Conservation (phyloP, 306 rosid genomes). For the Acmispon strigosus region DNA sequence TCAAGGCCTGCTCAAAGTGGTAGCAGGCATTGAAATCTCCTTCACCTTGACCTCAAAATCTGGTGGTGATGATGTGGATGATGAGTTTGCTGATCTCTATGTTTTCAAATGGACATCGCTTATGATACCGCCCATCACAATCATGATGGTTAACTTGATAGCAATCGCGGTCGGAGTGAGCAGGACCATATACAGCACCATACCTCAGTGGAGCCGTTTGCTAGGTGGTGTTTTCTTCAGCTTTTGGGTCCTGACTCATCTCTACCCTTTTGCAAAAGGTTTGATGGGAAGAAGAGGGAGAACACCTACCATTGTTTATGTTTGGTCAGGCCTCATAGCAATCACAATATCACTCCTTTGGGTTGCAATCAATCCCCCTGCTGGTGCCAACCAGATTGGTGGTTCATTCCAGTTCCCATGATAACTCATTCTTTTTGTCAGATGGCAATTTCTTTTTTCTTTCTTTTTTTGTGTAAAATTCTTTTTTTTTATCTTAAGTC, state of each 20-base stretch:
- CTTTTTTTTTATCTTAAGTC: slow-evolving; percentile 8
- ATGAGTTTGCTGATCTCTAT: slow-evolving; percentile 85
- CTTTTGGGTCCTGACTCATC: slow-evolving; percentile 92
- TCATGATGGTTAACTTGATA: slow-evolving; percentile 83
- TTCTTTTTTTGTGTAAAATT: slow-evolving; percentile 12
- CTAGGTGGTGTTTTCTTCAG: slow-evolving; percentile 97
- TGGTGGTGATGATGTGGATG: slow-evolving; percentile 74
- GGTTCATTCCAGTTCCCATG: slow-evolving; percentile 89
- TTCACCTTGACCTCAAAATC: slow-evolving; percentile 94
- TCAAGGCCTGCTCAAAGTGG: slow-evolving; percentile 81
- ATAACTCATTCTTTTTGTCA: slow-evolving; percentile 28
- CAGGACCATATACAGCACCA: slow-evolving; percentile 76
- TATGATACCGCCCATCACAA: slow-evolving; percentile 91
- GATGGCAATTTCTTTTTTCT: slow-evolving; percentile 15
- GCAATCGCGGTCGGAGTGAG: slow-evolving; percentile 91
- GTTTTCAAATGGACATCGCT: slow-evolving; percentile 80
- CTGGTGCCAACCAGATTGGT: slow-evolving; percentile 63
- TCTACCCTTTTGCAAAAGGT: slow-evolving; percentile 93
- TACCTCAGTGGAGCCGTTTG: slow-evolving; percentile 89
- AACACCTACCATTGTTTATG: slow-evolving; percentile 97
- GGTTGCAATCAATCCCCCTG: slow-evolving; percentile 96
- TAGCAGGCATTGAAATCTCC: slow-evolving; percentile 94
- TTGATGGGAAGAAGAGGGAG: slow-evolving; percentile 93
- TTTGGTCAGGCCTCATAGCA: slow-evolving; percentile 93
- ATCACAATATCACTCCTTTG: slow-evolving; percentile 92